A percentile compares a stretch with the other conserved stretches of the same genome.
These are phyloP conservation scores for Talaromyces piceae DNA, from an alignment of 2,329 filamentous ascomycete species.

Conservation along the genomic window DNA sequence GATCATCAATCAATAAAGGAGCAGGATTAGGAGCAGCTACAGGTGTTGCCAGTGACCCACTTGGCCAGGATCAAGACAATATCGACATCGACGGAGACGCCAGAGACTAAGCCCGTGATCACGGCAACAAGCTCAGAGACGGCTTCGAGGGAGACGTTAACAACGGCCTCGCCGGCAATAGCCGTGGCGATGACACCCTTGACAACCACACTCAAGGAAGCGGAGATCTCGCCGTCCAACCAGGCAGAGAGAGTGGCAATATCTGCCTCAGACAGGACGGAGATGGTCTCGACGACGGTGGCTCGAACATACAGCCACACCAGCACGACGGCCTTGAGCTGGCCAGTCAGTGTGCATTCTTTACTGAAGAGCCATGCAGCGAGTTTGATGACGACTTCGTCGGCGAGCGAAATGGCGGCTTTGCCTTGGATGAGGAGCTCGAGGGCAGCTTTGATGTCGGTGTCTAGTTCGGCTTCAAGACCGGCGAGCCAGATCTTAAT, in stretches of 20 bases:
- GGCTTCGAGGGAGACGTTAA: constrained; percentile 24
- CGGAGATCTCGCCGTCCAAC: constrained; percentile 22
- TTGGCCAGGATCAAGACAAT: constrained; percentile 47
- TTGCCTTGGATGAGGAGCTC: constrained; percentile 22
- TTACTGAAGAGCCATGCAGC: constrained; percentile 26
- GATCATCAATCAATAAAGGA: neutral
- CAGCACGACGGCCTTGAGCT: constrained; percentile 30
- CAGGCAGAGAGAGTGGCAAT: constrained; percentile 23
- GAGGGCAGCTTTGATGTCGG: constrained; percentile 22
- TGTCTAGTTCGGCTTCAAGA: constrained; percentile 19
- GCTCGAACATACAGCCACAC: constrained; percentile 30
- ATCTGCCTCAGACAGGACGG: constrained; percentile 19
- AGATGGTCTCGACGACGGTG: constrained; percentile 20
- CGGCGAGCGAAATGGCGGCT: constrained; percentile 20
- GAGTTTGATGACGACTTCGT: constrained; percentile 24
- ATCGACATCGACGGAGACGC: constrained; percentile 35
- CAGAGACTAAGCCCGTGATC: constrained; percentile 20
- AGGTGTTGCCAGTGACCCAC: constrained; percentile 10
- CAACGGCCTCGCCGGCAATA: constrained; percentile 26
- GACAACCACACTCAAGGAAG: constrained; percentile 23
- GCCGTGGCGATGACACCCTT: constrained; percentile 25
- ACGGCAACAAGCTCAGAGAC: constrained; percentile 30
- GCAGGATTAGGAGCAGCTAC: neutral
- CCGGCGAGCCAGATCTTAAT: constrained; percentile 24
- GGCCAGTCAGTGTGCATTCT: constrained; percentile 26